Base-by-base conservation (phyloP, 768 basidiomycete species). In the Mycena galericulata region DNA sequence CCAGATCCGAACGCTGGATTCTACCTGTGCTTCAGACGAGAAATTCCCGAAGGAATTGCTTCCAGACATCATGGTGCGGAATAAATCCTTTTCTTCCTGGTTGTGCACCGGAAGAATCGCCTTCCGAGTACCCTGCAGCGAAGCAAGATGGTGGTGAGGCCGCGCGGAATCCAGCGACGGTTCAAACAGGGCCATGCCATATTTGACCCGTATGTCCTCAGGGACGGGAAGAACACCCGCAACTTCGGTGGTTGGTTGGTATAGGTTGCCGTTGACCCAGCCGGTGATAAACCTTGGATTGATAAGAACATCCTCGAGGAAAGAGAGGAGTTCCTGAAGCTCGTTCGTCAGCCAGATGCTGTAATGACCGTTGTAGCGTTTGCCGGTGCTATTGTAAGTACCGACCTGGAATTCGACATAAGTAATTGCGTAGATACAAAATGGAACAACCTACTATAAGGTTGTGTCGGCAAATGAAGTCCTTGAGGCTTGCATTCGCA, bases 401-500 rank as follows among this genome's bases (percentile, higher is more conserved):
- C 76, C 75, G 20, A 74, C 75, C 59, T 76, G 76, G 70, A 29
- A 20, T 46, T 29, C 2, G 26, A n/a, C n/a, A 27, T 29, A 2
- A 14, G 1, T 26, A 55, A 40, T 26, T 32, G 18, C 26, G n/a
- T n/a, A n/a, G n/a, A n/a, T n/a, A n/a, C n/a, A n/a, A n/a, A n/a
- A n/a, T n/a, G n/a, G 12, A 12, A 46, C n/a, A 22, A 30, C 22
- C 0, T 49, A 65, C 63, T 3, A 55, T 12, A 10, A 79, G 60
- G 69, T 82, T 81, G 32, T 79, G 79, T 0, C 54, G n/a, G n/a
- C n/a, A n/a, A n/a, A n/a, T n/a, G n/a, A n/a, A n/a, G n/a, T n/a
- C n/a, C n/a, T n/a, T n/a, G 63, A 80, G 58, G 24, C 74, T 59
- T 8, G 72, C 70, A 57, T 76, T 59, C 2, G 66, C 56, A 71